Evolutionary conservation across 371 early-diverging fungal genomes (phyloP), one percentile per base, ranked within the genome.

Genomic region (Apophysomyces sp.): DNA sequence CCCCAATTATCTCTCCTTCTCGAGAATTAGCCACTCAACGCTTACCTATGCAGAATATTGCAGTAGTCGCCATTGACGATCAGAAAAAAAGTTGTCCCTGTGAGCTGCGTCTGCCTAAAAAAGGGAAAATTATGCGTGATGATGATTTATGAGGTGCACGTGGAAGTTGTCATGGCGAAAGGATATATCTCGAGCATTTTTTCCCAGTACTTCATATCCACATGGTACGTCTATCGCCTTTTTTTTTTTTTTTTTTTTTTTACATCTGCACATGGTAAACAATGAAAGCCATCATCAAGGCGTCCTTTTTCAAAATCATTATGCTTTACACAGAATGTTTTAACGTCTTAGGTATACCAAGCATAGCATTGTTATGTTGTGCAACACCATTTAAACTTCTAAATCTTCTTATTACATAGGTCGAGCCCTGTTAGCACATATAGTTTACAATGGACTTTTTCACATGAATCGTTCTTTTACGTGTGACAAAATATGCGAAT

Each of bases 61-160:
- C n/a, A n/a, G n/a, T n/a, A n/a, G n/a, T n/a, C n/a, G n/a, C n/a
- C 49, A 44, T 18, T 44, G 49, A 18, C 21, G 9, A 8, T 21
- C 21, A 18, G 21, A 44, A 16, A 5, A 21, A 16, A 44, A 21
- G 11, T n/a, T 37, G n/a, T 37, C 37, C 37, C 37, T 44, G 49
- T 44, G 9, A 21, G 21, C 24, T 44, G 27, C 49, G 4, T 8
- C n/a, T 44, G 21, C n/a, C 49, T 44, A 21, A 44, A 44, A 44
- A 44, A 44, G 49, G 49, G 49, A 44, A 44, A 44, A 21, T 44
- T 44, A 44, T 44, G 49, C 49, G 49, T 44, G 49, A 16, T 44
- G 49, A 44, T 44, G 49, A 21, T 44, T 44, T 44, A 44, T 44
- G 49, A 44, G 49, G 49, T 18, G 49, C 49, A 44, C 49, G 24